A percentile compares a stretch with the other conserved stretches of the same genome.
These are phyloP conservation scores for Pilobolus umbonatus DNA, from an alignment of 192 early-diverging fungal species.

Conservation along the genomic window DNA sequence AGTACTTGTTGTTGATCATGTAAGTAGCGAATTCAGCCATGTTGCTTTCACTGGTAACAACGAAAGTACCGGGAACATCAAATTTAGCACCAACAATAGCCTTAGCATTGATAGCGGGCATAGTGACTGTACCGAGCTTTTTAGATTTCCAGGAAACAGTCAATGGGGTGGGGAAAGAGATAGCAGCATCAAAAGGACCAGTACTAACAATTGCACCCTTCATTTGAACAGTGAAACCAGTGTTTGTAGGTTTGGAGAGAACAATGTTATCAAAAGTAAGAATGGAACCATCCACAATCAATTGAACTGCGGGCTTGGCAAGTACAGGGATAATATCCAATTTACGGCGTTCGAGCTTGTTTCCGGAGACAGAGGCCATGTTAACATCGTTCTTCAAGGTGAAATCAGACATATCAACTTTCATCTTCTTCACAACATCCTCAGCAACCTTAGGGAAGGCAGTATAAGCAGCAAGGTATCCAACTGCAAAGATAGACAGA, in stretches of 20 bases:
- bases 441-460: constrained; percentile 48
- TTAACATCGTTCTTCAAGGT: no score
- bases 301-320: constrained; percentile 45
- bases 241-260: constrained; percentile 30
- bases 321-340: constrained; percentile 47
- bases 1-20: constrained; percentile 42
- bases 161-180: constrained; percentile 37
- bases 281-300: constrained; percentile 33
- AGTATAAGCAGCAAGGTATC: constrained; percentile 42
- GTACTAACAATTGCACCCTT: constrained; percentile 37
- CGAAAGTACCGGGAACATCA: constrained; percentile 31
- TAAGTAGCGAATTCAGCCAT: constrained; percentile 43
- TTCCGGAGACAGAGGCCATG: no score
- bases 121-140: constrained; percentile 39
- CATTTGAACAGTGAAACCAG: constrained; percentile 40
- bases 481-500: constrained; percentile 38
- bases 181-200: constrained; percentile 43
- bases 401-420: no score
- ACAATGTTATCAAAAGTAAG: constrained; percentile 32
- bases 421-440: no score
- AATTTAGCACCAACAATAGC: constrained; percentile 43
- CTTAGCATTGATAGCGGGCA: constrained; percentile 35
- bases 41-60: constrained; percentile 35
- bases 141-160: constrained; percentile 30
- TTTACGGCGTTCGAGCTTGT: no score